Percentiles rank a stretch among this genome's conserved stretches.
Conservation (phyloP, 179 eudicot species). For the Monotropa hypopitys region DNA sequence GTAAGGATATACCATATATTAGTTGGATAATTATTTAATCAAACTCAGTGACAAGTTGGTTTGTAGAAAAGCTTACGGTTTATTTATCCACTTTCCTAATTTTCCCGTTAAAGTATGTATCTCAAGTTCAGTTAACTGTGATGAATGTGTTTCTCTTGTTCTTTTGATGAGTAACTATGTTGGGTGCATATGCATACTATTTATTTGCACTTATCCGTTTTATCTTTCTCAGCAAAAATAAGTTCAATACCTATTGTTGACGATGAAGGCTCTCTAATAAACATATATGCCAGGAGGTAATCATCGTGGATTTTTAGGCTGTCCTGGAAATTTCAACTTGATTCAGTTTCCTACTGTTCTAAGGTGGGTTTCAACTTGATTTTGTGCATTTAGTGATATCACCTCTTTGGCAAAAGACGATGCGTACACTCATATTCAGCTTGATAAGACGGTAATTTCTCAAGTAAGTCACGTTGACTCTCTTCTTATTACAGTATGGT, state of each 20-base stretch:
- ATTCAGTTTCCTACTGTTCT: background rate
- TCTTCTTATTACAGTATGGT: background rate
- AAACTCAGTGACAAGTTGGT: background rate
- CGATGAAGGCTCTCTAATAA: constrained; percentile 23
- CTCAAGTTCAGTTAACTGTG: background rate
- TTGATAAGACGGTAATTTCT: constrained; percentile 26
- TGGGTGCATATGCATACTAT: background rate
- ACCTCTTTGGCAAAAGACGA: constrained; percentile 25
- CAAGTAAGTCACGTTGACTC: constrained; percentile 19
- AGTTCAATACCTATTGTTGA: constrained; percentile 41
- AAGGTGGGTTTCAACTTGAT: background rate
- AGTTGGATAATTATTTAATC: background rate
- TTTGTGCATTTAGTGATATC: constrained; percentile 23
- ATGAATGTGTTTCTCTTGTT: background rate
- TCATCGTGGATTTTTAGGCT: background rate
- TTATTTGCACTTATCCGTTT: constrained; percentile 1
- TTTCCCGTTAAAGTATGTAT: background rate
- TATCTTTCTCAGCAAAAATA: constrained; percentile 25
- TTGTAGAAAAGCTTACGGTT: background rate
- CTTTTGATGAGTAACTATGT: background rate
- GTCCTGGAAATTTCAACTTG: background rate
- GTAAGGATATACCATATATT: background rate
- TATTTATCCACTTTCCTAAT: background rate
- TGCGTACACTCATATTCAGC: constrained; percentile 24
- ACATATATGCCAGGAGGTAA: constrained; percentile 37